Evolutionary conservation across 805 yeast species (phyloP).

Genomic region (Myxozyma melibiosi): DNA sequence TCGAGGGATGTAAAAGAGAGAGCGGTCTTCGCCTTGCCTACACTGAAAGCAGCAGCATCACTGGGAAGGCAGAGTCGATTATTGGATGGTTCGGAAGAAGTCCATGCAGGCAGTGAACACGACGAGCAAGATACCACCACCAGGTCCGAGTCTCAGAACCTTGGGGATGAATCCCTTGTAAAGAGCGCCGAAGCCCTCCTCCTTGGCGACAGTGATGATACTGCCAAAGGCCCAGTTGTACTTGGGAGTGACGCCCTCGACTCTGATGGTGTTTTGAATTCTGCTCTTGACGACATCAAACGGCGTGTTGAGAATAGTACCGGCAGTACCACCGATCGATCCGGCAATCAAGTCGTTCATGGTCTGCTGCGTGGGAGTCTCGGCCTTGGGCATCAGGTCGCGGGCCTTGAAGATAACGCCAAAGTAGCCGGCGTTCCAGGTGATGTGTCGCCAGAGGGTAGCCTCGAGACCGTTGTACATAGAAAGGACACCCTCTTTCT

Average conservation of each 20-base stretch:
- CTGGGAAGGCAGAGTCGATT: not conserved
- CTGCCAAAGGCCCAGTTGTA: slow-evolving; percentile 93
- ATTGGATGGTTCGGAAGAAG: slow-evolving; percentile 56
- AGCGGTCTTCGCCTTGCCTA: too few relatives aligned
- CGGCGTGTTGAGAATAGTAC: slow-evolving; percentile 94
- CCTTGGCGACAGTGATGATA: slow-evolving; percentile 69
- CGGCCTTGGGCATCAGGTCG: slow-evolving; percentile 73
- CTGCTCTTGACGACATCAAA: slow-evolving; percentile 94
- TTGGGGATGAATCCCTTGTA: slow-evolving; percentile 97
- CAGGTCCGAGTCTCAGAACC: slow-evolving; percentile 96
- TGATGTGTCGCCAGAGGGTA: slow-evolving; percentile 93
- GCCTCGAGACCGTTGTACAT: slow-evolving; percentile 95
- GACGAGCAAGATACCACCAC: slow-evolving; percentile 96
- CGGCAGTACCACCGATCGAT: slow-evolving; percentile 93
- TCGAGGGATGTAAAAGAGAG: too few relatives aligned
- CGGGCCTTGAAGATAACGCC: slow-evolving; percentile 92
- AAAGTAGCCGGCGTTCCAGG: slow-evolving; percentile 98
- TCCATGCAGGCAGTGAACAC: slow-evolving; percentile 97
- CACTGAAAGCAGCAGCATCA: not conserved
- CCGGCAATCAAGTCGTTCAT: slow-evolving; percentile 89
- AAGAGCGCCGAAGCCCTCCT: slow-evolving; percentile 89
- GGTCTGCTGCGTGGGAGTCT: slow-evolving; percentile 70
- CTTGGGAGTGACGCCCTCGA: slow-evolving; percentile 76
- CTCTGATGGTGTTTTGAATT: slow-evolving; percentile 73
- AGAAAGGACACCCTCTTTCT: slow-evolving; percentile 76